These are phyloP conservation scores for Dipodascopsis uninucleata DNA, from an alignment of 805 yeast genomes.

Conservation along the genomic window DNA sequence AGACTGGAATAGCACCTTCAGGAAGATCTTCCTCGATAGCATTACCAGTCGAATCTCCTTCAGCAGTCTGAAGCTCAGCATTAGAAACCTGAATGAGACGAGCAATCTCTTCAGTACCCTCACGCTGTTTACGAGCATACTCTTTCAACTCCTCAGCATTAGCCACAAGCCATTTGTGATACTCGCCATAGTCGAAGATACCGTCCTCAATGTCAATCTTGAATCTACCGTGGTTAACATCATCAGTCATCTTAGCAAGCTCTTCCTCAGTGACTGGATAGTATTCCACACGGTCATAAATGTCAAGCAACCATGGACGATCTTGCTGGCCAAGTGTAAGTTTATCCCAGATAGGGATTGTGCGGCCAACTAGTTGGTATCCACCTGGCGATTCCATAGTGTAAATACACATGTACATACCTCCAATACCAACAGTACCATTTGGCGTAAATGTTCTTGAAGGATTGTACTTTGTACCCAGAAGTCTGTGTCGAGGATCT, in stretches of 20 bases:
- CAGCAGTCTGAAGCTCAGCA: slow-evolving; percentile 62
- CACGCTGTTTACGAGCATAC: slow-evolving; percentile 70
- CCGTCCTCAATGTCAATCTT: slow-evolving; percentile 69
- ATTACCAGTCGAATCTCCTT: slow-evolving; percentile 38
- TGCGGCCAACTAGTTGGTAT: slow-evolving; percentile 92
- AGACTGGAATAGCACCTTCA: slow-evolving; percentile 77
- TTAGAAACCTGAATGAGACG: slow-evolving; percentile 76
- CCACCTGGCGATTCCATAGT: slow-evolving; percentile 99
- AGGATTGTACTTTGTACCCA: slow-evolving; percentile 94
- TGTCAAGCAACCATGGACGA: slow-evolving; percentile 85
- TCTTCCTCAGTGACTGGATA: slow-evolving; percentile 87
- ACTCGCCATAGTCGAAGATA: slow-evolving; percentile 77
- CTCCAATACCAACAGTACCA: slow-evolving; percentile 97
- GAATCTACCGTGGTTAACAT: slow-evolving; percentile 77
- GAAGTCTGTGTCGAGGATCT: slow-evolving; percentile 89
- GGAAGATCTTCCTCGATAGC: slow-evolving; percentile 55
- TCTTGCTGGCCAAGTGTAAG: slow-evolving; percentile 68
- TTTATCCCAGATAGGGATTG: slow-evolving; percentile 97
- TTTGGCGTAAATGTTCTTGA: slow-evolving; percentile 93
- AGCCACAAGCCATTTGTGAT: slow-evolving; percentile 71
- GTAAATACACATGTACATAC: slow-evolving; percentile 98
- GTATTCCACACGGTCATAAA: slow-evolving; percentile 92
- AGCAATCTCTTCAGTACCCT: slow-evolving; percentile 80
- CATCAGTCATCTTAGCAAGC: slow-evolving; percentile 64
- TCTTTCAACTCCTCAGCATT: slow-evolving; percentile 68